Evolutionary conservation across 2,329 filamentous ascomycete species (phyloP).

Genomic region (Colletotrichum paranaense): DNA sequence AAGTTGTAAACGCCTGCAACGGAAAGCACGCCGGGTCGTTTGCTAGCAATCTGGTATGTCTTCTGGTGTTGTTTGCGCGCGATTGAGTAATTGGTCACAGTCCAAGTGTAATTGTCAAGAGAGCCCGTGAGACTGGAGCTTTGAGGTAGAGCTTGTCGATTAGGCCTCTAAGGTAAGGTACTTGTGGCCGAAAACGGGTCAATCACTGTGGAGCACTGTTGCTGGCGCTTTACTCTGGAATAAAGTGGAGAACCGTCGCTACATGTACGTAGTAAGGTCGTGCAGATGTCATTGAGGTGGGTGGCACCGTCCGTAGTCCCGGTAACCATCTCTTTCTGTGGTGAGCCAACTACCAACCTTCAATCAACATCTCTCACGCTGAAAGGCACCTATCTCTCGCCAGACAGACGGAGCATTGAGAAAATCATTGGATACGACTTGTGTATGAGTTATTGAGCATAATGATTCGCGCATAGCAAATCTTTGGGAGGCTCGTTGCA

Average conservation of each 20-base stretch:
- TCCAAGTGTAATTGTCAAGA: background rate
- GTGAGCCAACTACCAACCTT: background rate
- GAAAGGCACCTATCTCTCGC: background rate
- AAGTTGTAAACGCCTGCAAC: background rate
- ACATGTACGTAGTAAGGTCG: background rate
- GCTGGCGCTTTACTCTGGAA: too few species aligned
- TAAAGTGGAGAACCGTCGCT: too few species aligned
- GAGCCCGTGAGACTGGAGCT: background rate
- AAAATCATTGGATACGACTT: background rate
- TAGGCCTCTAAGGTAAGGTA: background rate
- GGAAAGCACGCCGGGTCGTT: background rate
- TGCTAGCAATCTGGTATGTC: background rate
- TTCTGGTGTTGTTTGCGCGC: background rate
- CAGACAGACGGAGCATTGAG: background rate
- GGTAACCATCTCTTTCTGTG: background rate
- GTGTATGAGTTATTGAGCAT: background rate
- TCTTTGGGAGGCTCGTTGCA: background rate
- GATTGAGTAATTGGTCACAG: background rate
- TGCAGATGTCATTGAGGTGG: too few species aligned
- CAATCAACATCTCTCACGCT: background rate
- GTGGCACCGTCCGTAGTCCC: background rate
- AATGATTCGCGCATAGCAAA: background rate
- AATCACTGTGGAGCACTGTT: background rate
- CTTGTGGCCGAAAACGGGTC: background rate
- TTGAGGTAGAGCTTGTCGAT: background rate